These are phyloP conservation scores for Hemisphaericaspora xylanilytica DNA, from an alignment of 1,139 yeast genomes.

Conservation along the genomic window DNA sequence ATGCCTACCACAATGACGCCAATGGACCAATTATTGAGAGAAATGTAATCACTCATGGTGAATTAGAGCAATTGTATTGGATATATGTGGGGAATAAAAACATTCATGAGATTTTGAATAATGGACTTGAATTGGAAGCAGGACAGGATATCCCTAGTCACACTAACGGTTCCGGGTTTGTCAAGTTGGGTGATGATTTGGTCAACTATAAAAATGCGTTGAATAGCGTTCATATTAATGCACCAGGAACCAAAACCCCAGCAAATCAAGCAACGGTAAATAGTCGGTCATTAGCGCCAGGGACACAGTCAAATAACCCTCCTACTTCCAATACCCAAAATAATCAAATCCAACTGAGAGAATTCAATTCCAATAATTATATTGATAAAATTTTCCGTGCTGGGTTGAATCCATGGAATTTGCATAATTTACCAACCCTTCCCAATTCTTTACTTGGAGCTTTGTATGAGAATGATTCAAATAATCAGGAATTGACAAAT, in stretches of 20 bases:
- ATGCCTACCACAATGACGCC: constrained; percentile 5
- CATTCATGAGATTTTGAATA: constrained; percentile 12
- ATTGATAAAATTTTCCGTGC: constrained; percentile 21
- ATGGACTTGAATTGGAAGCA: constrained; percentile 32
- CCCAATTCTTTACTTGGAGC: constrained; percentile 52
- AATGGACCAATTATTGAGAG: constrained; percentile 12
- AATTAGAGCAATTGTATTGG: constrained; percentile 50
- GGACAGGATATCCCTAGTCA: constrained; percentile 25
- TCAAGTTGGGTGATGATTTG: constrained; percentile 15
- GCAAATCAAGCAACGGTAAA: neutral
- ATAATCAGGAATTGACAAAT: constrained; percentile 36
- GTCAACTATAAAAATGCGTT: constrained; percentile 12
- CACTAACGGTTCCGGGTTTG: constrained; percentile 16
- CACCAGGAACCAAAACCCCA: constrained; percentile 7
- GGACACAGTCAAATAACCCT: neutral
- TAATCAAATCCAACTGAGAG: constrained; percentile 9
- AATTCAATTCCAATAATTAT: constrained; percentile 23
- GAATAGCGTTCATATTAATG: constrained; percentile 12
- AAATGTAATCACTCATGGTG: constrained; percentile 21
- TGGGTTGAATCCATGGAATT: constrained; percentile 62
- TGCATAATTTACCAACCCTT: constrained; percentile 59
- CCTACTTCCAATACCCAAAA: constrained; percentile 1
- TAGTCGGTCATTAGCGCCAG: neutral
- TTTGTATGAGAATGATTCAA: constrained; percentile 36
- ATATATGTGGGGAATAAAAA: constrained; percentile 9